Evolutionary conservation across 805 yeast genomes (phyloP).

Genomic region (Saturnispora hagleri): DNA sequence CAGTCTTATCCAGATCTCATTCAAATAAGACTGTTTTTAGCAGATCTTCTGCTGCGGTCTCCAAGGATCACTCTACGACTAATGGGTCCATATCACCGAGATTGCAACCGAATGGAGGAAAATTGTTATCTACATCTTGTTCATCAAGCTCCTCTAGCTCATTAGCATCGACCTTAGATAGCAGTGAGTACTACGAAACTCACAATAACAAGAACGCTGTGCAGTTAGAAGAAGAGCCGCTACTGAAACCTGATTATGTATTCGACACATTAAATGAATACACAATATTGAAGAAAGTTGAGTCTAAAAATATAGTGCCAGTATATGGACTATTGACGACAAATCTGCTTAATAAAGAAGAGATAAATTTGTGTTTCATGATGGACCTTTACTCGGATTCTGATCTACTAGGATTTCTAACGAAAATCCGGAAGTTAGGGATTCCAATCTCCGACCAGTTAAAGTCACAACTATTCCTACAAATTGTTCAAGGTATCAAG

Average conservation of each 20-base stretch:
- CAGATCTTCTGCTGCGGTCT: background rate
- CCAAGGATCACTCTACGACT: background rate
- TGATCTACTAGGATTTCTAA: conserved; percentile 38
- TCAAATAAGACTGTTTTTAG: background rate
- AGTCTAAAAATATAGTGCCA: conserved; percentile 9
- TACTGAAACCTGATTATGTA: conserved; percentile 5
- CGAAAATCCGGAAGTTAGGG: conserved; percentile 30
- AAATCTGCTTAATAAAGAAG: background rate
- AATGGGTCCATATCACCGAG: background rate
- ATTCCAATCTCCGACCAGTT: conserved; percentile 27
- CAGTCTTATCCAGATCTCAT: background rate
- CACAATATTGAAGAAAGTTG: conserved; percentile 14
- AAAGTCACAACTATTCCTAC: conserved; percentile 38
- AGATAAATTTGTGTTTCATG: conserved; percentile 26
- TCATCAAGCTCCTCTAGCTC: background rate
- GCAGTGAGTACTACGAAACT: background rate
- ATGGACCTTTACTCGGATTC: conserved; percentile 38
- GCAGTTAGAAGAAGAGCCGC: conserved; percentile 5
- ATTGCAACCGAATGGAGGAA: background rate
- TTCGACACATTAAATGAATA: conserved; percentile 24
- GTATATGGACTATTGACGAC: conserved; percentile 12
- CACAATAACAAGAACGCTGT: background rate
- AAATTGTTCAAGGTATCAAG: conserved; percentile 43
- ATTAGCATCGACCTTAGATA: background rate
- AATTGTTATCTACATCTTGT: background rate